phyloP scores from a whole-genome alignment of 1,139 yeast species.

The Debaryomycetaceae sp. region DNA sequence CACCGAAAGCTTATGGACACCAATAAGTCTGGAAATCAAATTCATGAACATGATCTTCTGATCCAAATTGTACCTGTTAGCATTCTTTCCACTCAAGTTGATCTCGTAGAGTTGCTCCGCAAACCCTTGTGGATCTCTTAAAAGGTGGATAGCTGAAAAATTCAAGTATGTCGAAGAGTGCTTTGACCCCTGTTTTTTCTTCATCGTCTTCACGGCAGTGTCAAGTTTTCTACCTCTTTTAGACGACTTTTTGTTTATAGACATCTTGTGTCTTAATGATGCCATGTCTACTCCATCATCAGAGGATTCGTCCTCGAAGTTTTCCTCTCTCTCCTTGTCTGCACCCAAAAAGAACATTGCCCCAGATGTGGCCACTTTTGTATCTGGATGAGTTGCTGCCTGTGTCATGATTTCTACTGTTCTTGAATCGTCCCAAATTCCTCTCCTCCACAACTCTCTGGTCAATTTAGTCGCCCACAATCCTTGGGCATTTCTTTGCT shows the following conservation, averaged over 20 bases:
- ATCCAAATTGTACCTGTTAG: slow-evolving; percentile 71
- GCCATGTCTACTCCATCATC: slow-evolving; percentile 70
- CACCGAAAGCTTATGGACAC: slow-evolving; percentile 89
- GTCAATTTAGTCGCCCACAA: slow-evolving; percentile 96
- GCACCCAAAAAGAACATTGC: slow-evolving; percentile 90
- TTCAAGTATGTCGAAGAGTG: slow-evolving; percentile 74
- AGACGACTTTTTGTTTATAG: slow-evolving; percentile 76
- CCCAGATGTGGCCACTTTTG: slow-evolving; percentile 87
- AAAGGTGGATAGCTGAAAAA: slow-evolving; percentile 88
- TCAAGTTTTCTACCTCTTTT: slow-evolving; percentile 79
- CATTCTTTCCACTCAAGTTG: slow-evolving; percentile 67
- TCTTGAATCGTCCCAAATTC: slow-evolving; percentile 96
- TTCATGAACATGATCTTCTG: slow-evolving; percentile 88
- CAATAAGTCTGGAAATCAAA: slow-evolving; percentile 80
- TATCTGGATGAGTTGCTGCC: slow-evolving; percentile 84
- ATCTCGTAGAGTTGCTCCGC: slow-evolving; percentile 77
- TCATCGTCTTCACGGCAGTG: slow-evolving; percentile 62
- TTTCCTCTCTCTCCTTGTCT: slow-evolving; percentile 90
- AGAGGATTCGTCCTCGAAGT: slow-evolving; percentile 64
- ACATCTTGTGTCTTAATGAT: slow-evolving; percentile 74
- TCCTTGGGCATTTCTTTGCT: slow-evolving; percentile 76
- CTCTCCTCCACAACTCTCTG: slow-evolving; percentile 94
- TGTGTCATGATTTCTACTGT: slow-evolving; percentile 96
- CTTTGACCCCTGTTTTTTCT: slow-evolving; percentile 52
- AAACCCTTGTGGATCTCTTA: slow-evolving; percentile 97